Conservation (phyloP, 768 basidiomycete species). For the Hericium erinaceus region DNA sequence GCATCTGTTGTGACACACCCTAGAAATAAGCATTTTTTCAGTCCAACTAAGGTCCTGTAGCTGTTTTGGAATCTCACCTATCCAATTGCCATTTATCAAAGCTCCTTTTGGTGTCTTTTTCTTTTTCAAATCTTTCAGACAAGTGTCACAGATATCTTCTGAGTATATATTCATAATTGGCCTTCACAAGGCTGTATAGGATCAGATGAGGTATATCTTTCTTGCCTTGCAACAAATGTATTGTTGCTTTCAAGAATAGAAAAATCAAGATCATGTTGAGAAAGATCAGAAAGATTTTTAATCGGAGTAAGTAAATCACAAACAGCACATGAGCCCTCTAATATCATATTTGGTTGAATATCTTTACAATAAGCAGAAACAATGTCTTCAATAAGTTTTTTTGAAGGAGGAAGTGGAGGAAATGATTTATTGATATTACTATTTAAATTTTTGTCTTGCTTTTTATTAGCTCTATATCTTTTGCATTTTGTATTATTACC, state of each 20-base stretch:
- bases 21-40: slow-evolving; percentile 23
- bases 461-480: no score
- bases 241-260: background rate
- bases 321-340: background rate
- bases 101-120: slow-evolving; percentile 17
- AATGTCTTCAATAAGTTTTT: background rate
- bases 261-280: background rate
- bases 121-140: background rate
- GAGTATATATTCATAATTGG: background rate
- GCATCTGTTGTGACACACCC: slow-evolving; percentile 22
- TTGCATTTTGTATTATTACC: no score
- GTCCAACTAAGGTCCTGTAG: slow-evolving; percentile 21
- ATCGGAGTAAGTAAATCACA: background rate
- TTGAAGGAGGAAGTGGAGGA: background rate
- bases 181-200: background rate
- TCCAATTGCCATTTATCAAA: slow-evolving; percentile 27
- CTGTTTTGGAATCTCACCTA: slow-evolving; percentile 24
- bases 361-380: background rate
- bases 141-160: background rate
- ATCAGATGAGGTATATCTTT: background rate
- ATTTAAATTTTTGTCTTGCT: background rate
- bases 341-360: background rate
- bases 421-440: background rate
- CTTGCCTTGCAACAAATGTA: background rate
- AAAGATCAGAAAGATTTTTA: background rate